These are phyloP conservation scores for Xylaria sp. DNA, from an alignment of 2,329 filamentous ascomycete genomes.

Conservation along the genomic window DNA sequence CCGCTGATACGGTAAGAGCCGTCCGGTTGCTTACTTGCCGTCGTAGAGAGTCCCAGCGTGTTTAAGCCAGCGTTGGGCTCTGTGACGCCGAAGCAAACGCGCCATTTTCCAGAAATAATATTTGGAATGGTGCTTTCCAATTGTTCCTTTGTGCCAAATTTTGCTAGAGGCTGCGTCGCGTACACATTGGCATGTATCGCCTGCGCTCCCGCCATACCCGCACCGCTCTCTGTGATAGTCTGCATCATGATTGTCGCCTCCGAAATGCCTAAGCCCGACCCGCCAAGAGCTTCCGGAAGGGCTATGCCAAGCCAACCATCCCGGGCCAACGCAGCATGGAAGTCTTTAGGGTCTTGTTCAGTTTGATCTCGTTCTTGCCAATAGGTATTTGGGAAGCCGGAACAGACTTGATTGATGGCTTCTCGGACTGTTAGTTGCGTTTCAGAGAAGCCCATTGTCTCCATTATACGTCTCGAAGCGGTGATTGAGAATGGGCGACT, in stretches of 20 bases:
- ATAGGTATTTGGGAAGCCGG: conserved; percentile 77
- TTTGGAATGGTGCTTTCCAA: conserved; percentile 71
- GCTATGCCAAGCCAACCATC: conserved; percentile 87
- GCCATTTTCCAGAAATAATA: conserved; percentile 76
- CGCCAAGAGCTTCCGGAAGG: conserved; percentile 78
- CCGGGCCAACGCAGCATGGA: conserved; percentile 75
- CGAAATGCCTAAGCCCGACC: conserved; percentile 79
- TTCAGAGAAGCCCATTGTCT: conserved; percentile 76
- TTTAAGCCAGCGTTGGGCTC: conserved; percentile 84
- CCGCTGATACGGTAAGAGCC: conserved; percentile 75
- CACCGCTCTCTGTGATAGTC: conserved; percentile 80
- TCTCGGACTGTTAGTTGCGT: conserved; percentile 78
- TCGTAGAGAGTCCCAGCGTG: conserved; percentile 75
- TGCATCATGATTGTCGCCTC: conserved; percentile 85
- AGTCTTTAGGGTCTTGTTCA: conserved; percentile 76
- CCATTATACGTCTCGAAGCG: conserved; percentile 66
- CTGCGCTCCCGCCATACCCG: conserved; percentile 78
- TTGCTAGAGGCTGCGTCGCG: conserved; percentile 78
- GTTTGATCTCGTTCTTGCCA: conserved; percentile 80
- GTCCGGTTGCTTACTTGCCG: conserved; percentile 63
- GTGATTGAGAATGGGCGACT: conserved; percentile 2
- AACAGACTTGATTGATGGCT: conserved; percentile 71
- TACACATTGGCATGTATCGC: conserved; percentile 74
- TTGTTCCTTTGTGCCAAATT: conserved; percentile 75
- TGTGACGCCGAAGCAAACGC: conserved; percentile 86